Conservation (phyloP, 2,329 filamentous ascomycete genomes). For the Fusarium pilosicola region DNA sequence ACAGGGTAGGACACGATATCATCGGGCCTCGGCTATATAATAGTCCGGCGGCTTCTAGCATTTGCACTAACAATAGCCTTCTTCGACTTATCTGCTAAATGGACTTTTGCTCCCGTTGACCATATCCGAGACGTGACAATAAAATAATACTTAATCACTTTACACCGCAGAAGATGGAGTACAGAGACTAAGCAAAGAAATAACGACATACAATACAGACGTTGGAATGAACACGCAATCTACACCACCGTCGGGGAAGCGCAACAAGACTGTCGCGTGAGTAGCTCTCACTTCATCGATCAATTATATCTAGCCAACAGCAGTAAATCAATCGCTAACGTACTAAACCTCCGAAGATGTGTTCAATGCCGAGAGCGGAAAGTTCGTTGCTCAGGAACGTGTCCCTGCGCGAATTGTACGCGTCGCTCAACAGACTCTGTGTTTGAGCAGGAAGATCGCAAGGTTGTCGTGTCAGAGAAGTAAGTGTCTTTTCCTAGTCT, state of each 20-base stretch:
- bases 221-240: not conserved
- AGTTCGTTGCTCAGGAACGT: not conserved
- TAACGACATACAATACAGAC: not conserved
- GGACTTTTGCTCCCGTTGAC: not conserved
- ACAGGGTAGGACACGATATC: fast-evolving
- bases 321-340: fast-evolving
- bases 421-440: not conserved
- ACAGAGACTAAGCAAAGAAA: too few relatives aligned
- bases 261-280: not conserved
- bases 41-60: not conserved
- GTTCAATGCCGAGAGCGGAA: not conserved
- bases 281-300: not conserved
- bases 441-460: not conserved
- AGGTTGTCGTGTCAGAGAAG: not conserved
- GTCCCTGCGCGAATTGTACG: not conserved
- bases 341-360: fast-evolving
- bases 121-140: not conserved
- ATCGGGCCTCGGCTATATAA: fast-evolving
- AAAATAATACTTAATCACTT: fast-evolving
- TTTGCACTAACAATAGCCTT: not conserved
- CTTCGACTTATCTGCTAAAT: not conserved
- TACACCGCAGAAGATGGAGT: fast-evolving
- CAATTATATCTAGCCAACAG: fast-evolving
- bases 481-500: fast-evolving
- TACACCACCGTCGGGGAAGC: not conserved